Evolutionary conservation across 2,329 filamentous ascomycete genomes (phyloP).

Genomic region (Ascochyta rabiei): DNA sequence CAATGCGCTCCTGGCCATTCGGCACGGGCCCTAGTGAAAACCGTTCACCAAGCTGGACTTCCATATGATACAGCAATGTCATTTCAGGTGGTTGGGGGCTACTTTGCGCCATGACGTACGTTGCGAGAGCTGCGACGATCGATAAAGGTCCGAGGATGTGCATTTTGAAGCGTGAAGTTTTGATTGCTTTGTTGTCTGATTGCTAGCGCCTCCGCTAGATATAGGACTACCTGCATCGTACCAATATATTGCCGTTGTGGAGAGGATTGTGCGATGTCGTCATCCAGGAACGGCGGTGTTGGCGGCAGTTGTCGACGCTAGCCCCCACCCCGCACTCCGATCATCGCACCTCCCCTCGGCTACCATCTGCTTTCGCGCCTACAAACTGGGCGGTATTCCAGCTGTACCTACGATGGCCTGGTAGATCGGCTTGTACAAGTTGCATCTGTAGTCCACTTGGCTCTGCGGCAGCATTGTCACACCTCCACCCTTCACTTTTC

Average conservation of each 20-base stretch:
- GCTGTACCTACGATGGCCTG: conserved; percentile 21
- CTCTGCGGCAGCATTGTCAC: conserved; percentile 26
- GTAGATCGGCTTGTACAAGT: conserved; percentile 21
- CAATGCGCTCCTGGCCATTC: conserved; percentile 29
- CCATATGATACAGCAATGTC: conserved; percentile 34
- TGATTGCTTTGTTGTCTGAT: not conserved
- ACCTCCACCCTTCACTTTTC: conserved; percentile 21
- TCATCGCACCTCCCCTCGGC: not conserved
- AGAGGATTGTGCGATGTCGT: not conserved
- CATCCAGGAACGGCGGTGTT: conserved; percentile 1
- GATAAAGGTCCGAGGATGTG: conserved; percentile 13
- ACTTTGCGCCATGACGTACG: conserved; percentile 22
- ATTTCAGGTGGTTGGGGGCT: conserved; percentile 24
- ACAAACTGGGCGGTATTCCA: conserved; percentile 16
- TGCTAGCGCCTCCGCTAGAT: conserved; percentile 2
- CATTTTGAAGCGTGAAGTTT: conserved; percentile 11
- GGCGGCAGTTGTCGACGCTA: not conserved
- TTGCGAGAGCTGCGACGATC: conserved; percentile 6
- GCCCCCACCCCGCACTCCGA: conserved; percentile 15
- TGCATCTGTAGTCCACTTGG: conserved; percentile 22
- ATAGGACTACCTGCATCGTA: not conserved
- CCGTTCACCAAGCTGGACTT: conserved; percentile 24
- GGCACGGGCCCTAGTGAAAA: conserved; percentile 31
- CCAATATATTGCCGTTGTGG: conserved; percentile 2
- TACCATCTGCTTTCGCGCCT: not conserved